Percentiles rank a stretch among this genome's conserved stretches.
Conservation (phyloP, 495 filamentous ascomycete species). For the Chaetomium cochliodes region DNA sequence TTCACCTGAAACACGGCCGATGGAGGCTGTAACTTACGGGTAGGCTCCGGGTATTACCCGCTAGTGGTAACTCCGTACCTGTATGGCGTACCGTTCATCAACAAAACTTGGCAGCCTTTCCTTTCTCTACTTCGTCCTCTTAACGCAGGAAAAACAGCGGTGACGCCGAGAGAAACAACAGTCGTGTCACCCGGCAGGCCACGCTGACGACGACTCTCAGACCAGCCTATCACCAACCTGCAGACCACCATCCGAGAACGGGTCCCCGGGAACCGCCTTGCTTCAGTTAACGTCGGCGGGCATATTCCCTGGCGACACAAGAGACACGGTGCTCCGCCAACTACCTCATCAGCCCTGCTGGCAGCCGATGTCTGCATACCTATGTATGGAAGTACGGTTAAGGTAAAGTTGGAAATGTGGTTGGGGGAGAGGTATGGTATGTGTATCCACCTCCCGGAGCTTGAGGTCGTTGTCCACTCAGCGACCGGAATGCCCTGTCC, state of each 20-base stretch:
- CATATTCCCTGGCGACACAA: neutral
- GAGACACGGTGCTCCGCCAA: neutral
- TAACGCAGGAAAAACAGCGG: neutral
- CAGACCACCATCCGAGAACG: neutral
- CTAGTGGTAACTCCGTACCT: too few relatives aligned
- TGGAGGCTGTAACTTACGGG: neutral
- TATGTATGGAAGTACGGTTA: neutral
- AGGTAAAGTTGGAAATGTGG: too few relatives aligned
- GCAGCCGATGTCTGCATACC: neutral
- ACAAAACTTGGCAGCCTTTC: too few relatives aligned
- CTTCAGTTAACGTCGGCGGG: neutral
- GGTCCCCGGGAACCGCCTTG: slow-evolving; percentile 1
- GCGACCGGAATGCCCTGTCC: slow-evolving; percentile 5
- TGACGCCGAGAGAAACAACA: neutral
- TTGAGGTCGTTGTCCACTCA: neutral
- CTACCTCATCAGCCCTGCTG: slow-evolving; percentile 3
- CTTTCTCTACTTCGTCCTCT: neutral
- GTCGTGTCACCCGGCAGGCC: neutral
- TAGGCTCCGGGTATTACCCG: too few relatives aligned
- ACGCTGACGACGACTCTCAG: slow-evolving; percentile 14
- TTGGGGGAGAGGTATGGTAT: too few relatives aligned
- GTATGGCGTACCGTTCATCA: too few relatives aligned
- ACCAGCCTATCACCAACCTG: slow-evolving; percentile 1
- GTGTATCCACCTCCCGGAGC: neutral
- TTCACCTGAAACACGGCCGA: slow-evolving; percentile 5